A percentile compares a stretch with the other conserved stretches of the same genome.
Evolutionary conservation across 768 basidiomycete genomes (phyloP).

Genomic region (Coprinopsis cinerea): DNA sequence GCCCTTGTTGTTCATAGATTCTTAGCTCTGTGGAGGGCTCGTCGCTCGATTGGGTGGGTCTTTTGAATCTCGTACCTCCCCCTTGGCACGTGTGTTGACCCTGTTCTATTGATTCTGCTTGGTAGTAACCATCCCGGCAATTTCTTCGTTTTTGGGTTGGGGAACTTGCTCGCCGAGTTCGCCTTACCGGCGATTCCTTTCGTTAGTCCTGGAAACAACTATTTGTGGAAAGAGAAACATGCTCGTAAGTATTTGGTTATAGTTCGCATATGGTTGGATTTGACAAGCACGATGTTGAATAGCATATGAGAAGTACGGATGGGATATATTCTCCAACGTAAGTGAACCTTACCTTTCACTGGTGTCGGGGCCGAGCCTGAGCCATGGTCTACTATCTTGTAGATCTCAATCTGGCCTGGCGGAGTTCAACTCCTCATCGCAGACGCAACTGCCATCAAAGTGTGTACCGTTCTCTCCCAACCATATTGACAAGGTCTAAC

Average conservation of each 20-base stretch:
- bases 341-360: not conserved
- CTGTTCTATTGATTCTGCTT: not conserved
- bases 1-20: not conserved
- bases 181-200: not conserved
- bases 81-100: too few relatives aligned
- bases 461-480: conserved; percentile 6
- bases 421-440: conserved; percentile 18
- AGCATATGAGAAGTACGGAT: not conserved
- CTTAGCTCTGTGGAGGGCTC: not conserved
- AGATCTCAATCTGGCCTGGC: not conserved
- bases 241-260: not conserved
- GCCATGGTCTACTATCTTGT: too few relatives aligned
- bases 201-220: not conserved
- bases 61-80: not conserved
- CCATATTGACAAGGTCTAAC: too few relatives aligned
- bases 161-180: not conserved
- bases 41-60: too few relatives aligned
- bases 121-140: not conserved
- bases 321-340: not conserved
- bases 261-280: not conserved
- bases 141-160: not conserved
- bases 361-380: too few relatives aligned
- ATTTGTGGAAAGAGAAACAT: not conserved
- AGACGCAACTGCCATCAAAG: conserved; percentile 39
- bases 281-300: not conserved